A percentile compares a stretch with the other conserved stretches of the same genome.
phyloP scores from a whole-genome alignment of 208 protist genomes.

The Borovskyia barvae region DNA sequence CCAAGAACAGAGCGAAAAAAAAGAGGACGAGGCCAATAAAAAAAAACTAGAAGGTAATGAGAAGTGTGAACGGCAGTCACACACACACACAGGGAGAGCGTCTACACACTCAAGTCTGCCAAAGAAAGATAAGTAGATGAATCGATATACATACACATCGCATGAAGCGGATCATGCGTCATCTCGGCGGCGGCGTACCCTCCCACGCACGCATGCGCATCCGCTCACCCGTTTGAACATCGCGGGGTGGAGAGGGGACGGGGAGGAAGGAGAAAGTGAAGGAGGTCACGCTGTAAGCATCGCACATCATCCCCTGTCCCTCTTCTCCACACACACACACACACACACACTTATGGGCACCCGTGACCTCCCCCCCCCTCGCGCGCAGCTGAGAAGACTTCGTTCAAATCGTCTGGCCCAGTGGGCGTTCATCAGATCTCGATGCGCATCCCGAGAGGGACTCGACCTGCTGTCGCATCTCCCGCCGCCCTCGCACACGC shows the following conservation, averaged over 20 bases:
- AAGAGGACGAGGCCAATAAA: background rate
- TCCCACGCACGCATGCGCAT: too few relatives aligned
- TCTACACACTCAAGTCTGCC: too few relatives aligned
- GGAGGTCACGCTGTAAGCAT: too few relatives aligned
- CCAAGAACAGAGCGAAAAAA: conserved; percentile 8
- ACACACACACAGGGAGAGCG: background rate
- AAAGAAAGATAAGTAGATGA: conserved; percentile 11
- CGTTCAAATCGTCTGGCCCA: conserved; percentile 1
- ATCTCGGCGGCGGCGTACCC: too few relatives aligned
- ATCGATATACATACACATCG: conserved; percentile 7
- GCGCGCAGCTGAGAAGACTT: background rate
- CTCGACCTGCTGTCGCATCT: conserved; percentile 31
- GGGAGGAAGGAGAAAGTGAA: too few relatives aligned
- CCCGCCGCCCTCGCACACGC: conserved; percentile 33
- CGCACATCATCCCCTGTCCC: background rate
- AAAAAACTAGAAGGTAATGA: conserved; percentile 1
- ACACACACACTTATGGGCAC: too few relatives aligned
- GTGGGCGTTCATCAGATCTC: conserved; percentile 10
- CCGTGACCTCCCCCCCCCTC: background rate
- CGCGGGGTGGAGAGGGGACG: too few relatives aligned
- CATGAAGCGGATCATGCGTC: conserved; percentile 5
- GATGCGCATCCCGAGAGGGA: conserved; percentile 5
- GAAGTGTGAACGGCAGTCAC: background rate
- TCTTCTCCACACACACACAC: background rate
- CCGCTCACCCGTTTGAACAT: too few relatives aligned